Evolutionary conservation across 164 flowering plant species (phyloP).

Genomic region (Aristolochia californica): DNA sequence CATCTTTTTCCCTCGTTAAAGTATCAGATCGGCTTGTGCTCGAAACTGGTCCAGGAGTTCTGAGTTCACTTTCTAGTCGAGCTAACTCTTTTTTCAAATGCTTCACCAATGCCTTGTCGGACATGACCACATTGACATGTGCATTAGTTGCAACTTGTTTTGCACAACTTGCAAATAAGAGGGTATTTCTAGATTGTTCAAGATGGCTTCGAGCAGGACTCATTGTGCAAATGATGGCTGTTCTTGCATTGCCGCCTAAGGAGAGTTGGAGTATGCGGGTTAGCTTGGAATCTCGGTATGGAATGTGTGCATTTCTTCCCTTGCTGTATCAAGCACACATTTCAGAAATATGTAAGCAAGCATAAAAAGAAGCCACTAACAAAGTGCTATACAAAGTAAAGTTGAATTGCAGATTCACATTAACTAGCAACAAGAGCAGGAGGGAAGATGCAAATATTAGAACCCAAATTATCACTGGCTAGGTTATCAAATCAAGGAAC

Average conservation of each 20-base stretch:
- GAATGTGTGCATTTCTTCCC: conserved; percentile 73
- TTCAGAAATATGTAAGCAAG: no score
- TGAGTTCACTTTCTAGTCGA: conserved; percentile 62
- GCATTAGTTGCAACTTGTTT: conserved; percentile 82
- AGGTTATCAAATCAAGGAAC: no score
- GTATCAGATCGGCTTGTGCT: conserved; percentile 24
- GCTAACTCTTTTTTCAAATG: conserved; percentile 75
- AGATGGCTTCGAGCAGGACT: conserved; percentile 82
- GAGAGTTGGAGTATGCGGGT: conserved; percentile 90
- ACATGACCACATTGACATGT: conserved; percentile 73
- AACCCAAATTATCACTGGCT: no score
- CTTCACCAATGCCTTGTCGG: conserved; percentile 86
- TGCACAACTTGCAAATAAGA: conserved; percentile 87
- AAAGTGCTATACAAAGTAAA: no score
- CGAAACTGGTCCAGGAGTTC: conserved; percentile 22
- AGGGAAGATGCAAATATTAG: no score
- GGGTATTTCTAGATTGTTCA: conserved; percentile 94
- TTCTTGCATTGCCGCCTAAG: conserved; percentile 88
- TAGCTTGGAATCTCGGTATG: conserved; percentile 88
- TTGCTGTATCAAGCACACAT: conserved; percentile 46
- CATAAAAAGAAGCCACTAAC: no score
- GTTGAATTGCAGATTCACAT: no score
- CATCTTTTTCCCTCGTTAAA: conserved; percentile 65
- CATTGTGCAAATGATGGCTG: conserved; percentile 93
- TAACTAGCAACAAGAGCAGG: no score